Percentiles rank a stretch among this genome's conserved stretches.
phyloP scores from a whole-genome alignment of 805 yeast species.

The Candida sphagnicola region DNA sequence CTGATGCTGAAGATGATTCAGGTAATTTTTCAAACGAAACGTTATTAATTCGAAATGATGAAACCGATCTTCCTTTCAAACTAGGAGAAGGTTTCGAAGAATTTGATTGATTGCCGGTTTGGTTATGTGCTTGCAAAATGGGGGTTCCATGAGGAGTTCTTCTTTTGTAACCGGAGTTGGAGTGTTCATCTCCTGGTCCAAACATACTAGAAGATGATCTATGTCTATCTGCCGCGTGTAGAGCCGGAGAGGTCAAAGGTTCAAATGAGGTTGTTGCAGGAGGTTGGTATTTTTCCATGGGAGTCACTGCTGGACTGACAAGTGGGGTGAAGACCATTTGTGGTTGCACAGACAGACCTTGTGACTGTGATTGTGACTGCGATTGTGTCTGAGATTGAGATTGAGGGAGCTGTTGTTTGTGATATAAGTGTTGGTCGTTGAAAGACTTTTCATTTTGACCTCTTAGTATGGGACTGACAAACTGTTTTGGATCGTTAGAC shows the following conservation, averaged over 20 bases:
- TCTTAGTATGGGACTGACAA: slow-evolving; percentile 36
- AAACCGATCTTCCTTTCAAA: background rate
- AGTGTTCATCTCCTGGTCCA: slow-evolving; percentile 24
- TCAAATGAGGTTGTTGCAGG: slow-evolving; percentile 32
- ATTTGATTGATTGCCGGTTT: slow-evolving; percentile 6
- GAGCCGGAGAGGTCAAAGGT: slow-evolving; percentile 67
- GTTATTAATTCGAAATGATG: slow-evolving; percentile 2
- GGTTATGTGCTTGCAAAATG: slow-evolving; percentile 22
- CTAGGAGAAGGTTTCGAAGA: background rate
- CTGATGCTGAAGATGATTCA: slow-evolving; percentile 18
- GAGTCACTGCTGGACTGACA: slow-evolving; percentile 73
- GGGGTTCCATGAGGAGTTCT: slow-evolving; percentile 46
- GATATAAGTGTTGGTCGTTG: slow-evolving; percentile 39
- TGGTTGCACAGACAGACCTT: slow-evolving; percentile 41
- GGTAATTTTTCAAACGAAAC: slow-evolving; percentile 25
- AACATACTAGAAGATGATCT: slow-evolving; percentile 31
- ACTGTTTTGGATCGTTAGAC: slow-evolving; percentile 9
- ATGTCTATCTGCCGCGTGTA: slow-evolving; percentile 42
- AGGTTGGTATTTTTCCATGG: slow-evolving; percentile 40
- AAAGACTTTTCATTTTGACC: slow-evolving; percentile 39
- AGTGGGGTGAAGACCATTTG: slow-evolving; percentile 71
- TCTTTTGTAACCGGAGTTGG: slow-evolving; percentile 23
- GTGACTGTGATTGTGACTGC: slow-evolving; percentile 8
- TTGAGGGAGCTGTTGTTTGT: slow-evolving; percentile 17
- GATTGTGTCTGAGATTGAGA: slow-evolving; percentile 6